A percentile compares a stretch with the other conserved stretches of the same genome.
Evolutionary conservation across 805 yeast genomes (phyloP).

Genomic region (Pichia cephalocereana): DNA sequence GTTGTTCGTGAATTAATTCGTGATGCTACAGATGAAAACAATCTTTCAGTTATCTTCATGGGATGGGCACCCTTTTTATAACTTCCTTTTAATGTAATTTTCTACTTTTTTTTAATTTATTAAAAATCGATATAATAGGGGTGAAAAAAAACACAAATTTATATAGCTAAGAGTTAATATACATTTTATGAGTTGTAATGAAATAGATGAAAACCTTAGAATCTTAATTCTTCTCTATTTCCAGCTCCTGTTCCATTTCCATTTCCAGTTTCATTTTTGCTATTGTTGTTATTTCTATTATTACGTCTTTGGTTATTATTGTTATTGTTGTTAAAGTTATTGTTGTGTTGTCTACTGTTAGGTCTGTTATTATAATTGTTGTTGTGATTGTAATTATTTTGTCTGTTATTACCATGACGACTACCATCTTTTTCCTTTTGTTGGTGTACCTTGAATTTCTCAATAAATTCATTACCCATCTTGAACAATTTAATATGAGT

Average conservation of each 20-base stretch:
- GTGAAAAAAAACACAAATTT: background rate
- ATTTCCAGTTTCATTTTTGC: background rate
- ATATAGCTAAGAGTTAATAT: background rate
- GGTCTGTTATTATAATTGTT: constrained; percentile 13
- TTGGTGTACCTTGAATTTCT: constrained; percentile 60
- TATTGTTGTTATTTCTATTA: background rate
- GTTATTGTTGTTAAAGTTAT: constrained; percentile 13
- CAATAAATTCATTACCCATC: constrained; percentile 69
- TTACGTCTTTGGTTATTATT: constrained; percentile 21
- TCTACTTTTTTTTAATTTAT: background rate
- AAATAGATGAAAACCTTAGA: background rate
- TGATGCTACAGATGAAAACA: constrained; percentile 60
- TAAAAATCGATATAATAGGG: background rate
- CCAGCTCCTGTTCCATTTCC: background rate
- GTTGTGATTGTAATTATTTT: constrained; percentile 17
- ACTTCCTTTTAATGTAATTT: background rate
- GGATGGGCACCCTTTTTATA: constrained; percentile 81
- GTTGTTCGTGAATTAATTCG: constrained; percentile 70
- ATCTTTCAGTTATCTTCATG: constrained; percentile 64
- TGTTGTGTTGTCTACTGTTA: constrained; percentile 10
- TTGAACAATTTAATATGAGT: constrained; percentile 71
- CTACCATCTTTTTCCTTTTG: constrained; percentile 28
- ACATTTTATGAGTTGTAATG: background rate
- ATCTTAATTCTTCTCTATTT: background rate
- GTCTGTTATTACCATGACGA: constrained; percentile 16